Evolutionary conservation across 306 rosid species (phyloP).

Genomic region (Prunus persica): DNA sequence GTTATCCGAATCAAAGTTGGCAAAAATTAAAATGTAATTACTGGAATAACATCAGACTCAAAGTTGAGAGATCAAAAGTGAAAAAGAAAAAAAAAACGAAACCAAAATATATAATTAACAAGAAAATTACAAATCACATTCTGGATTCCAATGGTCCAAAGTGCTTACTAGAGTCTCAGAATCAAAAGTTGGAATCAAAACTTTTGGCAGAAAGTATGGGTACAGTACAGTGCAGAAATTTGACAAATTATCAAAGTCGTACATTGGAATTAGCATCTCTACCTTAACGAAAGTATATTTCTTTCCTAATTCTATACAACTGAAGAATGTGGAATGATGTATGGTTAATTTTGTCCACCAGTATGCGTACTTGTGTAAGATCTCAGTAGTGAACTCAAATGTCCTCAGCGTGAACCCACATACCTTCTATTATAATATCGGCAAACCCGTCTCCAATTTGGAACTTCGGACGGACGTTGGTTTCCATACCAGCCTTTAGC

Average conservation of each 20-base stretch:
- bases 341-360: neutral
- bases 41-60: too few relatives aligned
- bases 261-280: neutral
- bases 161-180: neutral
- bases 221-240: neutral
- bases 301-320: neutral
- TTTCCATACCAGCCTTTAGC: neutral
- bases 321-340: neutral
- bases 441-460: neutral
- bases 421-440: neutral
- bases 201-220: neutral
- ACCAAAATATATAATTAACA: neutral
- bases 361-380: neutral
- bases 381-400: conserved; percentile 1
- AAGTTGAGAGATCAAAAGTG: too few relatives aligned
- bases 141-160: neutral
- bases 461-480: neutral
- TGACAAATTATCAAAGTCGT: neutral
- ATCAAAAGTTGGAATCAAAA: neutral
- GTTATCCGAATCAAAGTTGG: too few relatives aligned
- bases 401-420: neutral
- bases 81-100: too few relatives aligned
- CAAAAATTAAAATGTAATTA: too few relatives aligned
- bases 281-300: neutral
- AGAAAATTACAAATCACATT: neutral